Evolutionary conservation across 2,329 filamentous ascomycete genomes (phyloP), one percentile per base, ranked within the genome.

Genomic region (Colletotrichum lini): DNA sequence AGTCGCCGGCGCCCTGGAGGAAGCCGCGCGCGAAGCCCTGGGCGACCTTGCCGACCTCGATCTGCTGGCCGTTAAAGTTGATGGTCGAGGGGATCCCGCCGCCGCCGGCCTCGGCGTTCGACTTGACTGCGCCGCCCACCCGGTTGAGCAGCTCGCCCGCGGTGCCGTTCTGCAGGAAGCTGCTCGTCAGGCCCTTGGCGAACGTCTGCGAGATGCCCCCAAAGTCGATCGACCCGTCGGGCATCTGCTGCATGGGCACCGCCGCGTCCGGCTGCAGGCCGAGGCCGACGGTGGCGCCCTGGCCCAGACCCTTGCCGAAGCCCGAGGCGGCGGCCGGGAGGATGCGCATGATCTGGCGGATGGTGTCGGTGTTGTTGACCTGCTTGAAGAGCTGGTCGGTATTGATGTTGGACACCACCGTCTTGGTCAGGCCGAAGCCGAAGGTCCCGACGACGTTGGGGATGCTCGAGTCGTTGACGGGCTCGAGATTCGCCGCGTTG

Each of bases 1-100:
- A 78, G 40, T 81, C 79, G 3, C 77, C 77, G 0, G 77, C 79
- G n/a, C 81, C 81, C 35, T 79, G 77, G 0, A 83, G 45, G 2
- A 83, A 72, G 0, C 81, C 81, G 40, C 80, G 74, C 0, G 79
- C 80, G 23, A 82, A 76, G 12, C 81, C 81, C 64, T 79, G 78
- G 6, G 79, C 80, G 0, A 79, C 75, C n/a, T 74, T 75, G 16
- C 75, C 72, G 3, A 81, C 35, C 60, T 80, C 65, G 16, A 76
- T 49, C n/a, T 42, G 42, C 50, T 73, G 68, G 18, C 60, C 40
- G 66, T 62, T 70, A 58, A 73, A 58, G 21, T 70, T 35, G 52
- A 73, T 66, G n/a, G 75, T 74, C 21, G 69, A 61, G 1, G 74
- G 69, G n/a, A 76, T 65, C n/a, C 72, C 70, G 18, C 67, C 57